Percentiles rank a stretch among this genome's conserved stretches.
Conservation (phyloP, 169 alveolate species). For the Theileria annulata region DNA sequence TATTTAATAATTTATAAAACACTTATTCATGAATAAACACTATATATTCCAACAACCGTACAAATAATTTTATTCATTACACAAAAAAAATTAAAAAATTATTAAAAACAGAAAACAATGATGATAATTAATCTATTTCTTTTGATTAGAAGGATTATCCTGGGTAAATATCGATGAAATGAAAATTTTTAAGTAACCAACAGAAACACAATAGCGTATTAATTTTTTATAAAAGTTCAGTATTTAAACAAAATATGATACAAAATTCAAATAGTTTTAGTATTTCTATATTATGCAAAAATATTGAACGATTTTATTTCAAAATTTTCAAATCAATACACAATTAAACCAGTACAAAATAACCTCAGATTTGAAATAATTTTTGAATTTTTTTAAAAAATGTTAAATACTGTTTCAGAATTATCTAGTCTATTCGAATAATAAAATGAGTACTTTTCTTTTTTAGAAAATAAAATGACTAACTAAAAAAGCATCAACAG, state of each 20-base stretch:
- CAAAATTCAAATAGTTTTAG: slow-evolving; percentile 17
- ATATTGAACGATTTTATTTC: slow-evolving; percentile 6
- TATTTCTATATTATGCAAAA: slow-evolving; percentile 2
- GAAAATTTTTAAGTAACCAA: not conserved
- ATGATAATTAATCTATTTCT: slow-evolving; percentile 12
- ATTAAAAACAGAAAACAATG: not conserved
- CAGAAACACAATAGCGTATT: not conserved
- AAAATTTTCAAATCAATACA: not conserved
- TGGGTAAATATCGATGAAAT: slow-evolving; percentile 9
- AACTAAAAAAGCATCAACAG: slow-evolving; percentile 5
- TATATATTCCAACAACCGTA: slow-evolving; percentile 33
- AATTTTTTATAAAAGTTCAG: not conserved
- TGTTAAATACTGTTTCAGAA: not conserved
- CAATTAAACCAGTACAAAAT: not conserved
- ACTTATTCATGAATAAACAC: not conserved
- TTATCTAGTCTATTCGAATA: slow-evolving; percentile 10
- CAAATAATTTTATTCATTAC: not conserved
- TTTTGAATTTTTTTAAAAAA: slow-evolving; percentile 16
- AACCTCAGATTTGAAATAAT: not conserved
- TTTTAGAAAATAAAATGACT: not conserved
- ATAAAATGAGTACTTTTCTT: slow-evolving; percentile 21
- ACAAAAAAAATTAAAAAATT: not conserved
- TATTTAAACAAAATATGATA: slow-evolving; percentile 1
- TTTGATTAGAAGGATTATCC: slow-evolving; percentile 13
- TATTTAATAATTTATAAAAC: slow-evolving; percentile 5